Evolutionary conservation across 2,329 filamentous ascomycete species (phyloP), one percentile per base, ranked within the genome.

Genomic region (Fusarium hostae): DNA sequence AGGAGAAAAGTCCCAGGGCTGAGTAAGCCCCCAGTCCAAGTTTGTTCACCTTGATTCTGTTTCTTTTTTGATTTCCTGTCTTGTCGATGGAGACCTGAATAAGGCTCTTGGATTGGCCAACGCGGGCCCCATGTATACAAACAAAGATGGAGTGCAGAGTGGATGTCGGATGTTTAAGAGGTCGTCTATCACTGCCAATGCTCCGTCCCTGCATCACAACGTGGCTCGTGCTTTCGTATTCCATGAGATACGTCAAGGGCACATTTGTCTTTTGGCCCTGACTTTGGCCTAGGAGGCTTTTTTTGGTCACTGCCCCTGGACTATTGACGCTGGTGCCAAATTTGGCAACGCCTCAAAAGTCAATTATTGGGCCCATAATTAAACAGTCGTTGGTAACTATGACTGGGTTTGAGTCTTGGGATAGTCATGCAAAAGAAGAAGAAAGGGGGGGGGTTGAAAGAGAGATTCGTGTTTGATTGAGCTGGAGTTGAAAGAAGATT

Each of bases 151-250:
- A 39, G 43, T 57, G 48, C 40, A 66, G 50, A 52, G 64, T 44
- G 48, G 34, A 59, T 59, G 32, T 22, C 9, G 22, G 13, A 55
- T 32, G 43, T 39, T 58, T 24, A 39, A 37, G 45, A 48, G 45
- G 28, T 59, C 59, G 64, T 60, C 60, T 26, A 40, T 67, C 35
- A 26, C 26, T 22, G 16, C 47, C 52, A 67, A 50, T 62, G 63
- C 64, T 62, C 41, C 45, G 74, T 76, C 74, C 74, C 74, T 76
- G 74, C 74, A 71, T 76, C 62, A 55, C 56, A 71, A 55, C 60
- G 52, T 75, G 74, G 74, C 71, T 75, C 66, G 74, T 75, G 74
- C 74, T 74, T 76, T 75, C 70, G 74, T 76, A 71, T 74, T 71
- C 57, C 51, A 56, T 48, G 64, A 69, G 65, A 63, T 67, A 55